These are phyloP conservation scores for Lepidium sativum DNA, from an alignment of 345 rosid genomes.

Conservation along the genomic window DNA sequence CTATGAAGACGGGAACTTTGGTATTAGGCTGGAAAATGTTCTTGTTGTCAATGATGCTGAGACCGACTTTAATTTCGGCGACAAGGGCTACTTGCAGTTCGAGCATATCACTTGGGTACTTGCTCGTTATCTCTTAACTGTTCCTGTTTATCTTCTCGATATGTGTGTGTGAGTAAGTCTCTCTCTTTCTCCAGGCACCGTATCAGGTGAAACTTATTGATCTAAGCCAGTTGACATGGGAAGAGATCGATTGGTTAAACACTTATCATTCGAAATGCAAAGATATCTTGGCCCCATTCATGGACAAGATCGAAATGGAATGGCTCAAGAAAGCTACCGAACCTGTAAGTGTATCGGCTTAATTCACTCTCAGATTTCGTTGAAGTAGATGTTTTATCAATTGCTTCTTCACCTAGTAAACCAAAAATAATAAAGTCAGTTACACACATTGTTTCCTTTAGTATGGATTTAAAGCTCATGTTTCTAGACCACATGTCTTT, in stretches of 20 bases:
- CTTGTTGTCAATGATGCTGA: slow-evolving; percentile 62
- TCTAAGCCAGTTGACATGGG: slow-evolving; percentile 39
- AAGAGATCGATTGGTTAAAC: slow-evolving; percentile 77
- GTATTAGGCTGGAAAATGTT: slow-evolving; percentile 93
- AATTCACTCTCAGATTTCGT: not conserved
- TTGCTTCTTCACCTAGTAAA: not conserved
- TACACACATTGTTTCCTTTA: not conserved
- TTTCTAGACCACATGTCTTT: not conserved
- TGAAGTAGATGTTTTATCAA: slow-evolving; percentile 4
- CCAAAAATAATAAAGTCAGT: not conserved
- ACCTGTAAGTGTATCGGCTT: slow-evolving; percentile 38
- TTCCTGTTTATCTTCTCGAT: not conserved
- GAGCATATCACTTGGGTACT: slow-evolving; percentile 99
- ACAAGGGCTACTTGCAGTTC: slow-evolving; percentile 76
- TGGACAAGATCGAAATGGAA: slow-evolving; percentile 59
- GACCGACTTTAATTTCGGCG: slow-evolving; percentile 82
- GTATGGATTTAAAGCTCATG: slow-evolving; percentile 9
- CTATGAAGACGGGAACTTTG: slow-evolving; percentile 91
- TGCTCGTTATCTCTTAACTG: not conserved
- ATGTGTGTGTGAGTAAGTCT: not conserved
- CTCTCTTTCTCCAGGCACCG: slow-evolving; percentile 45
- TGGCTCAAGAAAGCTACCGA: slow-evolving; percentile 93
- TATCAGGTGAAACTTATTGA: slow-evolving; percentile 84
- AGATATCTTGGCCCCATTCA: slow-evolving; percentile 55
- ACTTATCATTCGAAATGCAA: slow-evolving; percentile 67